Evolutionary conservation across 148 eudicot species (phyloP).

Genomic region (Beta vulgaris): DNA sequence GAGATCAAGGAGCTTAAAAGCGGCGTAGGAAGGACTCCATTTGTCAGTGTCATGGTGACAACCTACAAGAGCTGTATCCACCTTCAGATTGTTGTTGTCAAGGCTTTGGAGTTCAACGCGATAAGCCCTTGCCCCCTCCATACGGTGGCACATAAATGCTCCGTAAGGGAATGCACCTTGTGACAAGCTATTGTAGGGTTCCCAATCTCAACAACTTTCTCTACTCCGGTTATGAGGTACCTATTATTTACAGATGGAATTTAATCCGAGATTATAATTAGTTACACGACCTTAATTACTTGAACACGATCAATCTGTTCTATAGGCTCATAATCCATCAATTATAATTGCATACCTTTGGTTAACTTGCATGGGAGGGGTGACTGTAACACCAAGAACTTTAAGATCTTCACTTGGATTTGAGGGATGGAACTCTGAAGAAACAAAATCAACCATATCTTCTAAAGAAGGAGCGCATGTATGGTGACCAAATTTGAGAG

Average conservation of each 20-base stretch:
- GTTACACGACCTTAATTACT: too few relatives aligned
- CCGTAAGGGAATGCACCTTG: constrained; percentile 10
- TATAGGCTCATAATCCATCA: background rate
- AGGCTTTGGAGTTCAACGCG: constrained; percentile 15
- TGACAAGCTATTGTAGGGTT: constrained; percentile 10
- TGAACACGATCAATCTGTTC: background rate
- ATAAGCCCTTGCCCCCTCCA: constrained; percentile 11
- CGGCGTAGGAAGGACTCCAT: constrained; percentile 3
- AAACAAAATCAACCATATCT: constrained; percentile 13
- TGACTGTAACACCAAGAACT: constrained; percentile 5
- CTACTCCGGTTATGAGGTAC: background rate
- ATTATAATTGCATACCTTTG: background rate
- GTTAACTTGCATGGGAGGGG: constrained; percentile 3
- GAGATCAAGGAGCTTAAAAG: background rate
- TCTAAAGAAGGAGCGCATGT: background rate
- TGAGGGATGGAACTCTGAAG: background rate
- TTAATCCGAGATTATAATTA: too few relatives aligned
- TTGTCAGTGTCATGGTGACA: constrained; percentile 11
- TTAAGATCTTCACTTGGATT: background rate
- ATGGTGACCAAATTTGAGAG: background rate
- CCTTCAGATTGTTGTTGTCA: constrained; percentile 1
- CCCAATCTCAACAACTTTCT: constrained; percentile 9
- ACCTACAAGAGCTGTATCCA: constrained; percentile 6
- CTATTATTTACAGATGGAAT: background rate
- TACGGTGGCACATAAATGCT: constrained; percentile 14